phyloP scores from a whole-genome alignment of 495 filamentous ascomycete genomes.

The Xylaria sp. region DNA sequence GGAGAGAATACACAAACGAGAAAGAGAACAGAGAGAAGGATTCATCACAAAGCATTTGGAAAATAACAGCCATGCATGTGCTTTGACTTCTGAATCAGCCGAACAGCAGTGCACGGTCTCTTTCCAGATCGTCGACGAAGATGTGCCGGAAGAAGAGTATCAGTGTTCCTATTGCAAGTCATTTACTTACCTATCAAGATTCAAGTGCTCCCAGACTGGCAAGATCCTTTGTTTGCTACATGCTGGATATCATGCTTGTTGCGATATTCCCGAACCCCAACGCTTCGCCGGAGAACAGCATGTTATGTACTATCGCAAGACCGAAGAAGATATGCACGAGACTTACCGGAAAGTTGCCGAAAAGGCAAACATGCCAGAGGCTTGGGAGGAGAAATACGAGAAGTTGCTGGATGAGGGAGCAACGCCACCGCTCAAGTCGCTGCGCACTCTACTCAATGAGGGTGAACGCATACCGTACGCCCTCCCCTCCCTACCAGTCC shows the following conservation, averaged over 20 bases:
- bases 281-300: slow-evolving; percentile 69
- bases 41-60: slow-evolving; percentile 72
- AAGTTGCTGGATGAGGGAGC: slow-evolving; percentile 81
- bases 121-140: slow-evolving; percentile 67
- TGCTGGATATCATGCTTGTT: slow-evolving; percentile 80
- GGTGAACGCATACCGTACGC: slow-evolving; percentile 97
- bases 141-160: slow-evolving; percentile 87
- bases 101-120: slow-evolving; percentile 48
- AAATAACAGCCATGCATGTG: slow-evolving; percentile 51
- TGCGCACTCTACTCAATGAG: slow-evolving; percentile 86
- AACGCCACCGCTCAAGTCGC: slow-evolving; percentile 82
- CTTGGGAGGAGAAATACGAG: slow-evolving; percentile 91
- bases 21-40: slow-evolving; percentile 68
- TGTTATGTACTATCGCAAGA: slow-evolving; percentile 74
- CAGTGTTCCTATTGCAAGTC: slow-evolving; percentile 92
- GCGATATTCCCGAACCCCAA: slow-evolving; percentile 66
- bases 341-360: slow-evolving; percentile 81
- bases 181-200: slow-evolving; percentile 89
- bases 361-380: slow-evolving; percentile 82
- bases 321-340: slow-evolving; percentile 69
- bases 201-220: slow-evolving; percentile 77
- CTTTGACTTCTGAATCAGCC: slow-evolving; percentile 49
- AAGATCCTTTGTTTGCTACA: slow-evolving; percentile 83
- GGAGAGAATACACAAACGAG: slow-evolving; percentile 74
- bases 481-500: slow-evolving; percentile 78